Conservation (phyloP, 345 rosid species). For the Murraya paniculata region DNA sequence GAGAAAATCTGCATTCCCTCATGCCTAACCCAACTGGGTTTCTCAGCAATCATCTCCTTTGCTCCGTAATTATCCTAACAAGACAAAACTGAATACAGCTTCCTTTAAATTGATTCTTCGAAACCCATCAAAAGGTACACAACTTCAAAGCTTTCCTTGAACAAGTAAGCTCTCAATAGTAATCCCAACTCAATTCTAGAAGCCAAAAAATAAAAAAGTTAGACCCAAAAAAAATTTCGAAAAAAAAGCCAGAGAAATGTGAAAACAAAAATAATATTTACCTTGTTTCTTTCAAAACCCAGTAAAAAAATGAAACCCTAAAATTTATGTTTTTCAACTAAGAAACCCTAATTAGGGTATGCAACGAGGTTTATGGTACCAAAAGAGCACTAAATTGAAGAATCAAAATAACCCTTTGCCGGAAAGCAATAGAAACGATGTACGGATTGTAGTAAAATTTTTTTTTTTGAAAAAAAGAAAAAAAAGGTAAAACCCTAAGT, state of each 20-base stretch:
- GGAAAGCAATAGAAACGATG: neutral
- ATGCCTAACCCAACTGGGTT: constrained; percentile 92
- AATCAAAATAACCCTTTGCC: neutral
- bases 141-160: constrained; percentile 19
- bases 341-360: neutral
- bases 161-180: constrained; percentile 9
- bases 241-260: neutral
- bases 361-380: neutral
- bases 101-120: constrained; percentile 8
- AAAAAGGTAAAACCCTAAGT: neutral
- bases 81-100: constrained; percentile 15
- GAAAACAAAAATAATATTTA: neutral
- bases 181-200: neutral
- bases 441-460: neutral
- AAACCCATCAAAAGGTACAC: constrained; percentile 12
- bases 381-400: neutral
- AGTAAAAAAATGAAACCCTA: neutral
- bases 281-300: neutral
- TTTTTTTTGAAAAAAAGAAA: neutral
- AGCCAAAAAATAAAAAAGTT: neutral
- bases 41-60: constrained; percentile 87
- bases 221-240: neutral
- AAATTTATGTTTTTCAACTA: constrained; percentile 14
- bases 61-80: neutral
- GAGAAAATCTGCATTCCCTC: constrained; percentile 98